Base-by-base conservation (phyloP, 2,329 filamentous ascomycete genomes). In the Coleophoma cylindrospora region DNA sequence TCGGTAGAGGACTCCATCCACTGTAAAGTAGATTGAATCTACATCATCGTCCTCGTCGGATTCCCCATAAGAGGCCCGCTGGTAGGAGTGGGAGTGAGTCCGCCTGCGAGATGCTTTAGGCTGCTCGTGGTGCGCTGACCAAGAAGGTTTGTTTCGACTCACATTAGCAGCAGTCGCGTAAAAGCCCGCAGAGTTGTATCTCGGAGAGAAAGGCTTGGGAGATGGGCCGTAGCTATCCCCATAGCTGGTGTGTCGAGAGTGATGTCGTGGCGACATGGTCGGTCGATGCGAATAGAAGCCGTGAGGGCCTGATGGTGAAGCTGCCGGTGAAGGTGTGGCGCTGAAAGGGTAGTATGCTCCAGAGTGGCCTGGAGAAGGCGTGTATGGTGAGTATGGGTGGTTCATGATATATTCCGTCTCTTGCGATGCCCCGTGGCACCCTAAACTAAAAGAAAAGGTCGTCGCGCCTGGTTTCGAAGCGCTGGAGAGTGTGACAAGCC, bases 131-230 rank as follows among this genome's bases (percentile, higher is more conserved):
- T 58, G 61, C 53, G 55, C 53, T 51, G 64, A 57, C 59, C 60
- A 63, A 57, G 61, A 63, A 63, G 57, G 61, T 61, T 64, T 49
- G 51, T 64, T 65, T 63, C 63, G 61, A 65, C 64, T 65, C 63
- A 66, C 64, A 65, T 66, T 65, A 57, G 65, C 61, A 57, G 65
- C 61, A 58, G 65, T 67, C 51, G 64, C 61, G 55, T 67, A 67
- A 50, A 64, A 54, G 57, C 65, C 65, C 52, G 55, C 64, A 45
- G 63, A 65, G 52, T 61, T 65, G 56, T 64, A 67, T 54, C 65
- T 61, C 43, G 65, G 65, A 27, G 64, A 66, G 51, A 66, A 66
- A 15, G 61, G 53, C 40, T 55, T 50, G 17, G 52, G 50, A 9
- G 57, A 58, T 48, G 57, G 58, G 34, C 56, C 58, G 48, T 58